These are phyloP conservation scores for Hordeum vulgare DNA, from an alignment of 176 grass and related monocot genomes.

Conservation along the genomic window MorexV3_pseudomolecules_assembly NC_058520.1:14089218-14089717, in stretches of 20 bases:
- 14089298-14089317: background rate
- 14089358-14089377: background rate
- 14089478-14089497: no score
- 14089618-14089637: no score
- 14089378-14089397: background rate
- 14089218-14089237: no score
- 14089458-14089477: no score
- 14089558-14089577: no score
- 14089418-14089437: background rate
- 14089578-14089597: background rate
- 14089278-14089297: background rate
- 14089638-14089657: background rate
- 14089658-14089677: background rate
- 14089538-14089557: no score
- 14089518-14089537: background rate
- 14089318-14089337: background rate
- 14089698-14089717: no score
- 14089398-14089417: conserved; percentile 6
- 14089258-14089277: background rate
- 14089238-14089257: background rate
- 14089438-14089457: background rate
- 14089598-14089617: no score
- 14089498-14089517: background rate
- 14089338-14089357: background rate
- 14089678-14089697: background rate